phyloP scores from a whole-genome alignment of 164 flowering plant species.

The Pachysandra terminalis region DNA sequence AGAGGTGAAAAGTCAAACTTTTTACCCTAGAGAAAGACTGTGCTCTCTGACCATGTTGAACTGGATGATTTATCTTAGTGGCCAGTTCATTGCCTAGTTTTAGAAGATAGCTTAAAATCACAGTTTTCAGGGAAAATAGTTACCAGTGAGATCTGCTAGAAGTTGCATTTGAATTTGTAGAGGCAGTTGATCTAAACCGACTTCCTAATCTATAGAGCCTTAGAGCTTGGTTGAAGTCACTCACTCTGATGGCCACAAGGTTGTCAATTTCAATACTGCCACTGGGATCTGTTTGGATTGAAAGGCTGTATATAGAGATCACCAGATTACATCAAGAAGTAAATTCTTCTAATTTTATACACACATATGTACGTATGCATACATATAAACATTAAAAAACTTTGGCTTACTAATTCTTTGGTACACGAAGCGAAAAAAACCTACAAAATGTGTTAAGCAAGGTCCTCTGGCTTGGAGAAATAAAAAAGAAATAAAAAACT shows the following conservation, averaged over 20 bases:
- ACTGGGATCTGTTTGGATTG: constrained; percentile 45
- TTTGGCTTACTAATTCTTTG: neutral
- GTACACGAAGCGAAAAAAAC: too few species aligned
- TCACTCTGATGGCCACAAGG: constrained; percentile 50
- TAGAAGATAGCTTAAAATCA: neutral
- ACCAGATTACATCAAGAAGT: constrained; percentile 3
- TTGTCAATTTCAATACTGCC: constrained; percentile 56
- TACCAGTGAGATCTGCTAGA: constrained; percentile 85
- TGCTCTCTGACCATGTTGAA: too few species aligned
- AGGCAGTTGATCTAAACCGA: constrained; percentile 58
- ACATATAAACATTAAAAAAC: too few species aligned
- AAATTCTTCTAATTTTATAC: neutral
- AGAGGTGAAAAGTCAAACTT: constrained; percentile 5
- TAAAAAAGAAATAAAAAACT: neutral
- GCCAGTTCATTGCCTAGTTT: neutral
- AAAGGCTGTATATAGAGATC: constrained; percentile 35
- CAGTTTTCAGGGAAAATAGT: constrained; percentile 8
- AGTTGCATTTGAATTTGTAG: constrained; percentile 44
- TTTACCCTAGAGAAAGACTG: neutral
- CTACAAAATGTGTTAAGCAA: neutral
- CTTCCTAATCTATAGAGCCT: constrained; percentile 49
- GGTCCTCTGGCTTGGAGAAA: neutral
- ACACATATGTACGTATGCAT: too few species aligned
- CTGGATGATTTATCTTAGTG: too few species aligned
- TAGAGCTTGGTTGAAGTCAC: constrained; percentile 46